Evolutionary conservation across 805 yeast genomes (phyloP), one percentile per base, ranked within the genome.

Genomic region (Yarrowia divulgata): DNA sequence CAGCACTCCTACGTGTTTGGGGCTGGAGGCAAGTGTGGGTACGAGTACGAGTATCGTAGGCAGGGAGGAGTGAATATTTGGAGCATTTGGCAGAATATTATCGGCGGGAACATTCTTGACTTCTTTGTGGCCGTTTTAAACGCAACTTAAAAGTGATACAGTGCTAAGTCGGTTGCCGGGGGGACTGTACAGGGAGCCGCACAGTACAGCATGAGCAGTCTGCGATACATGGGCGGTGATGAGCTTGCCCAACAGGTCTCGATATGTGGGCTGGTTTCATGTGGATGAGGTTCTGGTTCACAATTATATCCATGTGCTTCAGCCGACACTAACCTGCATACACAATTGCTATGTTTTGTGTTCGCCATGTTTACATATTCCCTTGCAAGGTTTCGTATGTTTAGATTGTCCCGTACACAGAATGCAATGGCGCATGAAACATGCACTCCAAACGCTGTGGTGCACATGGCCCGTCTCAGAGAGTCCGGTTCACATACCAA

Each of bases 321-420:
- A 8, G 57, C 57, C 39, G 45, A 54, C 43, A 19, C 60, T 39
- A 29, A 39, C 60, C 60, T 54, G 45, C 45, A 54, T 37, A 40
- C 10, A 52, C 63, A 57, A 40, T 40, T 40, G 48, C 63, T 40
- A 39, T 54, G 63, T 57, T 57, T 57, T 40, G 63, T n/a, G 39
- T 23, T 42, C 29, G 46, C 29, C 14, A n/a, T 57, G 63, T 57
- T 57, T 57, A 57, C 63, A 57, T 57, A 40, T 57, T 57, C 63
- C 63, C 63, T 23, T 29, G 23, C 63, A 57, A 57, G 63, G 63
- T 57, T 57, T 57, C 63, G 63, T 57, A 57, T 57, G 63, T 57
- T 57, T 57, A 57, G 63, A 57, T 57, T 57, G 62, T 57, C 63
- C 63, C 46, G n/a, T 14, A 29, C 37, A 39, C 63, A 57, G 63